A percentile compares a stretch with the other conserved stretches of the same genome.
Evolutionary conservation across 306 rosid species (phyloP).

Genomic region (Adenanthera pavonina): DNA sequence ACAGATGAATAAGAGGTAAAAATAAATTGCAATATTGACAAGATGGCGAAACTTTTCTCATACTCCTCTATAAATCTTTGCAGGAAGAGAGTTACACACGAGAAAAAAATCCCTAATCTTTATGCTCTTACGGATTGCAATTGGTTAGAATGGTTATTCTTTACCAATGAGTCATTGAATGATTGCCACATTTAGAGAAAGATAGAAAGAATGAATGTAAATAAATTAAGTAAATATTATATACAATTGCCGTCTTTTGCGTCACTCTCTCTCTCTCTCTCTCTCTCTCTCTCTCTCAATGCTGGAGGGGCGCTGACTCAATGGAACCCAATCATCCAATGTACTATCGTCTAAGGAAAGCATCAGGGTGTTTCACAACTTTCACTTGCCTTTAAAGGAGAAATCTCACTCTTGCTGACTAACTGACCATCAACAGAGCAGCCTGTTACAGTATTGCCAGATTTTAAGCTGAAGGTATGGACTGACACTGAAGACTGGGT

Average conservation of each 20-base stretch:
- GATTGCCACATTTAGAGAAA: not conserved
- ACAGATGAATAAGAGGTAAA: not conserved
- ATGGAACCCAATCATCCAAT: not conserved
- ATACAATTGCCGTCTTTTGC: not conserved
- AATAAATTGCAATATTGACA: not conserved
- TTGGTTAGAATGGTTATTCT: not conserved
- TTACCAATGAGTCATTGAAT: not conserved
- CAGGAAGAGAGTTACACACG: not conserved
- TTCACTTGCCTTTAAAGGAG: constrained; percentile 1
- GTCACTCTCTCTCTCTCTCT: not conserved
- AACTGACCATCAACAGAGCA: constrained; percentile 35
- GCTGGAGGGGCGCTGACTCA: no score
- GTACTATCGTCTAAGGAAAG: not conserved
- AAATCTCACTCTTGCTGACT: constrained; percentile 27
- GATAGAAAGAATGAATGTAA: not conserved
- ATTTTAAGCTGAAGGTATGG: constrained; percentile 48
- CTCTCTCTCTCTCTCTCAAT: not conserved
- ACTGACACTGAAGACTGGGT: constrained; percentile 44
- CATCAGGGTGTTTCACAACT: not conserved
- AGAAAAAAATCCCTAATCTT: not conserved
- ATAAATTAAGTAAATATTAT: not conserved
- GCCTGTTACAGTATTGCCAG: constrained; percentile 39
- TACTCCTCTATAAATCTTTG: not conserved
- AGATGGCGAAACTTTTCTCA: not conserved
- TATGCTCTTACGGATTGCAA: not conserved